Evolutionary conservation across 2,329 filamentous ascomycete genomes (phyloP), one percentile per base, ranked within the genome.

Genomic region (Fusarium verticillioides): DNA sequence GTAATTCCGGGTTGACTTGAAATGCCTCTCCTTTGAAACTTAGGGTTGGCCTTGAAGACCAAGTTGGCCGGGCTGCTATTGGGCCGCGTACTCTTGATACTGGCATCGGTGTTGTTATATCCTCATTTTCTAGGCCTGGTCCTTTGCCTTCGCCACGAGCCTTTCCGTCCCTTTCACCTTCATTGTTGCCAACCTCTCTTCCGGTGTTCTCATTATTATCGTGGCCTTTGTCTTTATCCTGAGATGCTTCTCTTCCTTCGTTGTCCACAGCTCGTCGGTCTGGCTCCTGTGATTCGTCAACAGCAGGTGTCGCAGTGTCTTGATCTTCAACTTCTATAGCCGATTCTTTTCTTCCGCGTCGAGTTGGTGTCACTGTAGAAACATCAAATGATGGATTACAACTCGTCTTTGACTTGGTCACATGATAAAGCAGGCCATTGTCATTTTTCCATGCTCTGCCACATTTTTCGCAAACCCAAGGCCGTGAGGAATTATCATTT

Each of bases 391-490:
- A 79, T 5, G 88, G 85, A 72, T 91, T 91, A 75, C 89, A 91
- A 19, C 83, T 28, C 7, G 86, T 86, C 66, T 82, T 82, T 2
- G 88, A 87, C 73, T 89, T 90, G 39, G 85, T 86, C 19, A 87
- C 79, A 69, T 91, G 89, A 75, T 91, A 91, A 57, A 89, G 88
- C 21, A 90, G 81, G 1, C 89, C 89, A 50, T 88, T 82, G 39
- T 87, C 83, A 58, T 90, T 90, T 78, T 89, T 90, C 88, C 88
- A 91, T 16, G 79, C 81, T 7, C 84, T 85, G 15, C 85, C 85
- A 66, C 89, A 91, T 47, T 84, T 87, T 15, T 87, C 84, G 69
- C 89, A 91, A 26, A 79, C 81, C 74, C 81, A 89, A 4, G 80
- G 73, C 34, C 81, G 80, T 21, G 71, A 63, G 39, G 50, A 64